These are phyloP conservation scores for Digitaria exilis DNA, from an alignment of 202 grass and related monocot species.

Conservation along the genomic window DNA sequence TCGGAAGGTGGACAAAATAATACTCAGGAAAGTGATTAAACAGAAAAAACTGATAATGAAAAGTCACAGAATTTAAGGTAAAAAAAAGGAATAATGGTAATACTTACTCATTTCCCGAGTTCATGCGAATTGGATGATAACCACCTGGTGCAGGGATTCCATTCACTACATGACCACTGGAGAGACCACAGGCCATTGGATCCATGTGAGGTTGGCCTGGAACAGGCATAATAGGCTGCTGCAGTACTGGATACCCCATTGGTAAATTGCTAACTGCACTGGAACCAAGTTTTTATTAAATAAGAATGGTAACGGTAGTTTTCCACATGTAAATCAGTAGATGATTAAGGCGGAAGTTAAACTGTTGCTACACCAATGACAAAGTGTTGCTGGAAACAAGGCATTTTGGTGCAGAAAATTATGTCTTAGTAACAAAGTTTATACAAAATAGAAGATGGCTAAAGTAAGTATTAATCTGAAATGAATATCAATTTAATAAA, in stretches of 20 bases:
- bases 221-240: conserved; percentile 75
- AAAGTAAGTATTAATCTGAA: conserved; percentile 22
- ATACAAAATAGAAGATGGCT: conserved; percentile 12
- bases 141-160: conserved; percentile 81
- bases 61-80: neutral
- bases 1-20: conserved; percentile 3
- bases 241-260: conserved; percentile 96
- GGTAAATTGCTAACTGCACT: conserved; percentile 91
- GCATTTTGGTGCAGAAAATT: conserved; percentile 10
- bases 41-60: neutral
- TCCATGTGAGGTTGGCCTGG: conserved; percentile 71
- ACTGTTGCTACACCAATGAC: conserved; percentile 12
- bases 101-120: conserved; percentile 89
- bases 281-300: conserved; percentile 55
- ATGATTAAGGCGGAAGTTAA: conserved; percentile 5
- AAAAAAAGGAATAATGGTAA: conserved; percentile 14
- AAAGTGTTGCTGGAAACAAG: neutral
- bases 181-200: conserved; percentile 60
- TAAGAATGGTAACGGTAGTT: conserved; percentile 44
- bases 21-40: conserved; percentile 15
- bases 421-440: conserved; percentile 7
- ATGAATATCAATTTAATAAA: neutral
- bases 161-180: conserved; percentile 81
- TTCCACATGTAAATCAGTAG: conserved; percentile 27
- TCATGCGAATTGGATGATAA: conserved; percentile 86